Base-by-base conservation (phyloP, 768 basidiomycete species). In the Serendipita sp. region DNA sequence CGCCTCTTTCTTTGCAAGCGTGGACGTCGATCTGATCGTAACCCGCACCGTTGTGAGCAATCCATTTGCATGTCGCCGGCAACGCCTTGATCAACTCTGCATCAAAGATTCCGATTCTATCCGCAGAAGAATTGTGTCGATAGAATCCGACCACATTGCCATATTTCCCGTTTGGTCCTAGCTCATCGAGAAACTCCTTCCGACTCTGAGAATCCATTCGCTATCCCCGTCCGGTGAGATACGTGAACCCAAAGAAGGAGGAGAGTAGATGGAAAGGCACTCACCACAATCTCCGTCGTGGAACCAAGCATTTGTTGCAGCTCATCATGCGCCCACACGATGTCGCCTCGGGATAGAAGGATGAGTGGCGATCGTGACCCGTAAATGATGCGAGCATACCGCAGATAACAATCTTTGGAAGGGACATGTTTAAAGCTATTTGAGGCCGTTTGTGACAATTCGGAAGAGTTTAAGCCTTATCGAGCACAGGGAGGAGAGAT, bases 31-130 rank as follows among this genome's bases (percentile, higher is more conserved):
- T 85, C 65, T 85, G 83, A 70, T 96, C 91, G 70, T 96, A 96
- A 0, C 93, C 91, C 0, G 93, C 91, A 11, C 92, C 93, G 63
- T 93, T 93, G 72, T 92, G 91, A 0, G 85, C 88, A 70, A 95
- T 90, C 85, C 87, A 92, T 69, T 84, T 84, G 65, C 94, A 78
- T 20, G 76, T 77, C 0, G 77, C 65, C 0, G 90, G 84, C 9
- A 96, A 76, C 0, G 79, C 81, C 56, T 77, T 72, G 66, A 96
- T 77, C 66, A 95, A 76, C 65, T 86, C 86, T 71, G 82, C 80
- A 71, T 96, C 89, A 68, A 91, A 92, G 16, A 81, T 74, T 20
- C 89, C 91, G 67, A 92, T 83, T 42, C 72, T 74, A 53, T 77
- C 73, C 3, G 82, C 75, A 3, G 86, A 88, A 28, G 74, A 73